Conservation (phyloP, 1,284 basidiomycete species). For the Trichosporon asahii region DNA sequence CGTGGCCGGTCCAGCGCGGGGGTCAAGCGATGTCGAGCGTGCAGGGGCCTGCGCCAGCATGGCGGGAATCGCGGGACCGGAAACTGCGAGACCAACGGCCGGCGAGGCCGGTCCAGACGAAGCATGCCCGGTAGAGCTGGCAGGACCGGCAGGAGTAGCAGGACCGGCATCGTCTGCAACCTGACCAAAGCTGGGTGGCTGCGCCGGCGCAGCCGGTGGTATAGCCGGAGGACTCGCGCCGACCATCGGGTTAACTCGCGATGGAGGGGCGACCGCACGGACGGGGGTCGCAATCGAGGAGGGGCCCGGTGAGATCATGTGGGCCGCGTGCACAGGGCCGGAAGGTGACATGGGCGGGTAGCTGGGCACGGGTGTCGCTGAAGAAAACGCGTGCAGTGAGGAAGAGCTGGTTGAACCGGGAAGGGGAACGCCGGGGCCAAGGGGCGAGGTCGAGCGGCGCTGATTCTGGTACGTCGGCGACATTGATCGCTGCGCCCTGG, state of each 20-base stretch:
- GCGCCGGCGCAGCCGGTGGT: background rate
- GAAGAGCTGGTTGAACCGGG: background rate
- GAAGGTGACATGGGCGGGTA: background rate
- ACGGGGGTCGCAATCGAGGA: background rate
- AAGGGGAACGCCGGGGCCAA: background rate
- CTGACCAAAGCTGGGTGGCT: background rate
- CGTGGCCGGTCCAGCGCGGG: background rate
- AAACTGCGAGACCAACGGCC: background rate
- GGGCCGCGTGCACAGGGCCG: background rate
- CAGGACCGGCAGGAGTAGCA: background rate
- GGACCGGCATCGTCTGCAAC: background rate
- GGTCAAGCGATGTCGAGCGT: background rate
- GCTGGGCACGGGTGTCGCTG: background rate
- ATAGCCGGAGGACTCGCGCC: background rate
- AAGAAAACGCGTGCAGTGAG: background rate
- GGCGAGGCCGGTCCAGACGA: background rate
- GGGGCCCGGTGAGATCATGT: background rate
- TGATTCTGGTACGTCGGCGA: background rate
- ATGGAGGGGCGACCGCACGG: background rate
- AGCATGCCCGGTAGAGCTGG: too few relatives aligned
- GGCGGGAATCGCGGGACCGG: background rate
- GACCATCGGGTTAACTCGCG: constrained; percentile 6
- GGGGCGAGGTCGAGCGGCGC: background rate
- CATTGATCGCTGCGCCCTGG: background rate
- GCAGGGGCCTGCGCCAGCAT: background rate